These are phyloP conservation scores for Boletus edulis DNA, from an alignment of 768 basidiomycete species.

Conservation along the genomic window DNA sequence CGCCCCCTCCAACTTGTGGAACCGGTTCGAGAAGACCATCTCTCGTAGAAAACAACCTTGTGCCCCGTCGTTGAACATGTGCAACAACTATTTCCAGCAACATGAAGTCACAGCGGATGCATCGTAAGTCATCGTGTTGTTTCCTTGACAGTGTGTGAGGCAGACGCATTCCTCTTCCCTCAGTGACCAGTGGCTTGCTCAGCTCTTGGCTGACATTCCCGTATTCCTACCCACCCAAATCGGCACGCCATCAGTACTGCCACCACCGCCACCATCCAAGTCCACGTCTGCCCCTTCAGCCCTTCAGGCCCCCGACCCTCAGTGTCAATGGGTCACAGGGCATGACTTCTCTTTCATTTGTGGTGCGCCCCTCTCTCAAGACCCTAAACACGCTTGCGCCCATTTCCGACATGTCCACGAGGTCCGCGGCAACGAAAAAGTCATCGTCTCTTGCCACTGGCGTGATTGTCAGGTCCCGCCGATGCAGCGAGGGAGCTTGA, in stretches of 20 bases:
- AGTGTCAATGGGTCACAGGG: conserved; percentile 12
- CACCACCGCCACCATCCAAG: too few relatives aligned
- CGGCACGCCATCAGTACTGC: too few relatives aligned
- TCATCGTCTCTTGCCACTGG: conserved; percentile 10
- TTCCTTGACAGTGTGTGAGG: neutral
- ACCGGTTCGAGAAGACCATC: neutral
- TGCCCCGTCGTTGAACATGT: conserved; percentile 1
- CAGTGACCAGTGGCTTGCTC: conserved; percentile 15
- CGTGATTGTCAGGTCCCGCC: conserved; percentile 5
- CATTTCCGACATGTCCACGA: conserved; percentile 14
- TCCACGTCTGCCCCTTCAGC: neutral
- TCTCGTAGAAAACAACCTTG: neutral
- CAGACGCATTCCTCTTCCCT: neutral
- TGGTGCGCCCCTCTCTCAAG: neutral
- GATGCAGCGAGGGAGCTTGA: conserved; percentile 21
- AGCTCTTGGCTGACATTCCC: conserved; percentile 3
- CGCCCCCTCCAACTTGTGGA: neutral
- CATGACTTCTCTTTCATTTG: neutral
- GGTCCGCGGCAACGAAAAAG: conserved; percentile 19
- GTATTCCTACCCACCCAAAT: neutral
- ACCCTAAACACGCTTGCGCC: neutral
- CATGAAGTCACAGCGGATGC: neutral
- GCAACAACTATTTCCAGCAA: neutral
- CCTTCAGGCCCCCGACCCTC: too few relatives aligned
- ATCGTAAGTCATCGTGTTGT: conserved; percentile 4